phyloP scores from a whole-genome alignment of 129 eudicot species.

The Arctium minus region DNA sequence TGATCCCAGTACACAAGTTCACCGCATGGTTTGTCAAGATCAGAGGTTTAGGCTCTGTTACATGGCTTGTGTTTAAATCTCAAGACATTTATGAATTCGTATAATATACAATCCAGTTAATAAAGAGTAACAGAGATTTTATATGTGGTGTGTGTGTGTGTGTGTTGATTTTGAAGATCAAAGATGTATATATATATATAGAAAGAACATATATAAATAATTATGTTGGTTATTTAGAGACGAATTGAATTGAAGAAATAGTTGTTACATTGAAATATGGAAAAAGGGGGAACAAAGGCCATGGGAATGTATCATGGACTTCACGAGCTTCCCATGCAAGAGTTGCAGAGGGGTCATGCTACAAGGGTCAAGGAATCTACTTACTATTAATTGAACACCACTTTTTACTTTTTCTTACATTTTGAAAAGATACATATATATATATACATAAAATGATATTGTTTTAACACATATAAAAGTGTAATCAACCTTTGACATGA shows the following conservation, averaged over 20 bases:
- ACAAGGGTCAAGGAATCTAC: conserved; percentile 4
- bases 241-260: background rate
- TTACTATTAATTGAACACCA: background rate
- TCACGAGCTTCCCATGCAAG: conserved; percentile 42
- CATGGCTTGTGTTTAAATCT: background rate
- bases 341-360: conserved; percentile 16
- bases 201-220: background rate
- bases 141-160: too few relatives aligned
- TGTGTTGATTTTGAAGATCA: background rate
- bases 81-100: background rate
- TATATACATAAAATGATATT: background rate
- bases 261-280: background rate
- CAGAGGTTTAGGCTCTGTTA: too few relatives aligned
- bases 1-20: background rate
- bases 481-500: background rate
- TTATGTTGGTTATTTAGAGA: background rate
- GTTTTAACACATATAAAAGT: too few relatives aligned
- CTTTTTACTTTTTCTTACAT: background rate
- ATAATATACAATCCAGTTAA: background rate
- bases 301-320: conserved; percentile 34
- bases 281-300: conserved; percentile 31
- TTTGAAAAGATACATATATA: background rate
- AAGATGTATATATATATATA: too few relatives aligned
- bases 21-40: background rate
- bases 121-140: too few relatives aligned